Conservation (phyloP, 176 grass and related monocot genomes). For the Hyparrhenia diplandra region DNA sequence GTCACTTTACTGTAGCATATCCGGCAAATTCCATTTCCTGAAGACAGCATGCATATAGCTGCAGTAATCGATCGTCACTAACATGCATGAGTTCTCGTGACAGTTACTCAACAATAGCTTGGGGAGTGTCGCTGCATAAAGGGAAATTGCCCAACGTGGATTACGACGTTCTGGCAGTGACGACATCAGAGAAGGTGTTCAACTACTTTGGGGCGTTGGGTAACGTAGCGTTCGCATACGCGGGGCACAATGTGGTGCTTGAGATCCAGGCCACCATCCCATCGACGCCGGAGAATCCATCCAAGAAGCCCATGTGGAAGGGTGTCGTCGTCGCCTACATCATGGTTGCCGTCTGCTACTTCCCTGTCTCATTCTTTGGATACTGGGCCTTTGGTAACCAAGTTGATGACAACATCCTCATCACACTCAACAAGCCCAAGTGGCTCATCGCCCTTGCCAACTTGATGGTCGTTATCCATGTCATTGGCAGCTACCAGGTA, state of each 20-base stretch:
- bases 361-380: constrained; percentile 74
- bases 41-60: neutral
- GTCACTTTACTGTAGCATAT: neutral
- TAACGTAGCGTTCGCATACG: constrained; percentile 67
- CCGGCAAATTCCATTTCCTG: neutral
- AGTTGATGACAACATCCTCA: constrained; percentile 62
- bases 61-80: neutral
- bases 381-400: constrained; percentile 71
- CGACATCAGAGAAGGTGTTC: constrained; percentile 47
- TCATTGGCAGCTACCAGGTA: constrained; percentile 51
- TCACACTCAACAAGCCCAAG: constrained; percentile 52
- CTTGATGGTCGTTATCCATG: constrained; percentile 90
- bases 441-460: constrained; percentile 90
- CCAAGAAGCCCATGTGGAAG: constrained; percentile 97
- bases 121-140: constrained; percentile 62
- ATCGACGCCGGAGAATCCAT: constrained; percentile 70
- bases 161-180: constrained; percentile 35
- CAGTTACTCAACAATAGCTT: constrained; percentile 89
- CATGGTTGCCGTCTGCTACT: constrained; percentile 82
- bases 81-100: neutral
- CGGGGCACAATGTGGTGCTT: constrained; percentile 83
- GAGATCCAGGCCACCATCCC: constrained; percentile 96
- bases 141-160: constrained; percentile 48
- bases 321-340: constrained; percentile 83
- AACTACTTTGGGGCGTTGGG: constrained; percentile 63